Evolutionary conservation across 225 moss, liverwort and hornwort species (phyloP), one percentile per base, ranked within the genome.

Genomic region (Marchantia paleacea): DNA sequence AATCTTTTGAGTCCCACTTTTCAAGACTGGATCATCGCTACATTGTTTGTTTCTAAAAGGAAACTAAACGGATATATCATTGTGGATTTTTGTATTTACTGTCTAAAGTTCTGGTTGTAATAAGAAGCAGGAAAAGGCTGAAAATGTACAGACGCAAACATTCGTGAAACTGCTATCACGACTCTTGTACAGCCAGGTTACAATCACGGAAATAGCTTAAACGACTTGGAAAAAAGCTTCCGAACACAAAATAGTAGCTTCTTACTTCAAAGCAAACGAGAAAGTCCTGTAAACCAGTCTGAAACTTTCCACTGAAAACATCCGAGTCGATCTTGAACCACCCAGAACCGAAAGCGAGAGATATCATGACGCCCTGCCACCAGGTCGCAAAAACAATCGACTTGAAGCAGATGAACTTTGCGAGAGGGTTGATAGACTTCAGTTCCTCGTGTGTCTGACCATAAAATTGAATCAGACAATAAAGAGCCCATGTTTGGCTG

Each of bases 401-500:
- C 84, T 99, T 99, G 87, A 99, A 99, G 81, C 99, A 99, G 77
- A 99, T 82, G 63, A 99, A 99, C 84, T 99, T 99, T 28, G 91
- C 96, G 71, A 99, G 78, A 30, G 95, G 99, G 15, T 95, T 84
- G 20, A 99, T 99, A 26, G 86, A 85, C 81, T 84, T 91, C 78
- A 99, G 84, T 73, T 91, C 91, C 80, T 95, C 95, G 77, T 95
- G 95, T 67, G 91, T 94, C 60, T 95, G 91, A 79, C 90, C 87
- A 85, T 99, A 99, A 83, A 99, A 99, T 83, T 99, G 99, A 77
- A 99, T 84, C 64, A 99, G 88, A 79, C 99, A 99, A 73, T 99
- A 99, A 20, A 99, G 92, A 48, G 99, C 99, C 99, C 99, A 99
- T 65, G 99, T 92, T 90, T 99, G 99, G 83, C 99, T 99, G 84